Conservation (phyloP, 1,139 yeast species). For the Candida gigantensis region DNA sequence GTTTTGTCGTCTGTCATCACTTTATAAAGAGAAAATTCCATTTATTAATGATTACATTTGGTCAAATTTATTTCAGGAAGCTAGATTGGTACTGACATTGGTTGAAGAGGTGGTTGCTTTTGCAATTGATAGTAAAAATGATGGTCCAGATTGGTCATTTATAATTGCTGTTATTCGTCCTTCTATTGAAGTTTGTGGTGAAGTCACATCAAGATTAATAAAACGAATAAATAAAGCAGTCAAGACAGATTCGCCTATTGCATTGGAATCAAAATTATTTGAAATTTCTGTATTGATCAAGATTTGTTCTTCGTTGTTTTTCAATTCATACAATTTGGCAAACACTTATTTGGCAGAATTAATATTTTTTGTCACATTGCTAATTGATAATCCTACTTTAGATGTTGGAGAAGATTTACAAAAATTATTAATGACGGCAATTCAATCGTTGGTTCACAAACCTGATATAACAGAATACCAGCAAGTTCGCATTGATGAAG, state of each 20-base stretch:
- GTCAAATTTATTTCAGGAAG: constrained; percentile 66
- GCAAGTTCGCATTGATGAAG: constrained; percentile 45
- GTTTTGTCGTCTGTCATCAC: constrained; percentile 61
- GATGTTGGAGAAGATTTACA: constrained; percentile 70
- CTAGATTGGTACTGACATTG: constrained; percentile 55
- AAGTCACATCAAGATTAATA: constrained; percentile 56
- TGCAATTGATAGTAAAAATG: constrained; percentile 75
- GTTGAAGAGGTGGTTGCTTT: constrained; percentile 75
- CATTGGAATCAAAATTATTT: constrained; percentile 64
- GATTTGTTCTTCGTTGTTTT: constrained; percentile 66
- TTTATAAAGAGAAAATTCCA: constrained; percentile 42
- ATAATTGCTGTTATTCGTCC: constrained; percentile 69
- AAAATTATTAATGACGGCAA: constrained; percentile 64
- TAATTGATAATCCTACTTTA: constrained; percentile 72
- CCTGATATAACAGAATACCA: constrained; percentile 50
- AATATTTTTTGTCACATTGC: constrained; percentile 65
- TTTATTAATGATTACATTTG: constrained; percentile 59
- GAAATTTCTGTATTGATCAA: constrained; percentile 72
- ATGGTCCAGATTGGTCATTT: constrained; percentile 66
- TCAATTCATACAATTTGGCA: constrained; percentile 67
- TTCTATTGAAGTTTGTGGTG: constrained; percentile 71
- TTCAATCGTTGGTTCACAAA: constrained; percentile 70
- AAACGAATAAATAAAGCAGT: constrained; percentile 53
- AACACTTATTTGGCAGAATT: constrained; percentile 74
- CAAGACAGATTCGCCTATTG: constrained; percentile 52